phyloP scores from a whole-genome alignment of 768 basidiomycete species.

The Xerocomellus amylosporus region DNA sequence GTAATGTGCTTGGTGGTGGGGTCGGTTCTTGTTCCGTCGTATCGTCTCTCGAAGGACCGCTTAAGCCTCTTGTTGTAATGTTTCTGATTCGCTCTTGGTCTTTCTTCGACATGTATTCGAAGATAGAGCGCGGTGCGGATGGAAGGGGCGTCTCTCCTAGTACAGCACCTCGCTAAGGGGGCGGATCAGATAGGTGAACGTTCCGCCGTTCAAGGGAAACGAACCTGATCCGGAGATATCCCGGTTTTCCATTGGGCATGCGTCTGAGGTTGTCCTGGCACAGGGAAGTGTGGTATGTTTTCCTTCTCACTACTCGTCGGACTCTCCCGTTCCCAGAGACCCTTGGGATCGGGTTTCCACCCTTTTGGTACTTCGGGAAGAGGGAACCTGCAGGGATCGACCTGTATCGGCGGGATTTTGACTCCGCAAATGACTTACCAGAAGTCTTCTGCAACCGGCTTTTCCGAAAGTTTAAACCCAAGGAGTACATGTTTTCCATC shows the following conservation, averaged over 20 bases:
- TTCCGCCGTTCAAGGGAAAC: conserved; percentile 19
- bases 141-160: conserved; percentile 80
- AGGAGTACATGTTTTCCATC: conserved; percentile 72
- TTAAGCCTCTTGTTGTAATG: conserved; percentile 39
- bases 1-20: conserved; percentile 15
- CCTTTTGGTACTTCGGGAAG: conserved; percentile 76
- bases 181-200: conserved; percentile 4
- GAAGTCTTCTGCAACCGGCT: conserved; percentile 66
- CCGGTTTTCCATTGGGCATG: conserved; percentile 55
- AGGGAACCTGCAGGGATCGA: conserved; percentile 59
- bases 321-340: conserved; percentile 62
- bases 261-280: conserved; percentile 27
- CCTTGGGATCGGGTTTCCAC: conserved; percentile 82
- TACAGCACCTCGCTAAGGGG: conserved; percentile 69
- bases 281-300: conserved; percentile 31
- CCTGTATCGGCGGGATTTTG: conserved; percentile 16
- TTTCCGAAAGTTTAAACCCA: conserved; percentile 71
- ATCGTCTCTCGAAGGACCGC: conserved; percentile 28
- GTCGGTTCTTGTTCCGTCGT: conserved; percentile 21
- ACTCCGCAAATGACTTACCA: conserved; percentile 45
- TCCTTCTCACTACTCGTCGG: conserved; percentile 43
- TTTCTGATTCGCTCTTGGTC: conserved; percentile 81
- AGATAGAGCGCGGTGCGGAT: conserved; percentile 75
- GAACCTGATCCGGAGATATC: conserved; percentile 72
- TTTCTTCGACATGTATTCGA: conserved; percentile 92